Conservation (phyloP, 441 rosid species). For the Mallotus repandus region DNA sequence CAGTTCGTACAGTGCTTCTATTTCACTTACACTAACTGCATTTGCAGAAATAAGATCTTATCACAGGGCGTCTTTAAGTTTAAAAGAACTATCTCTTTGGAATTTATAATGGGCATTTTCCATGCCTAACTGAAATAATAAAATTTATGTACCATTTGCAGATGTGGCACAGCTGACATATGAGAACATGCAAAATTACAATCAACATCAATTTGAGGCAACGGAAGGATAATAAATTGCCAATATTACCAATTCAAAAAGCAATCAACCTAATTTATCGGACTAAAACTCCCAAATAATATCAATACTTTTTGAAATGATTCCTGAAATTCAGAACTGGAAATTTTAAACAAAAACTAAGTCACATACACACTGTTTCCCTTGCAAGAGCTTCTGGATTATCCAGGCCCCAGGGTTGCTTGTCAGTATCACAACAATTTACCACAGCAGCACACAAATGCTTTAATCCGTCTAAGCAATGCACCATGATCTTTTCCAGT, state of each 20-base stretch:
- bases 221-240: background rate
- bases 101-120: background rate
- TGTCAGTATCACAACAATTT: conserved; percentile 70
- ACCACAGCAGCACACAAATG: conserved; percentile 51
- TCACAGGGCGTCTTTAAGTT: background rate
- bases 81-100: background rate
- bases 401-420: conserved; percentile 62
- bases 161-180: background rate
- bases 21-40: conserved; percentile 90
- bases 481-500: conserved; percentile 67
- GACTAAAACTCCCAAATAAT: background rate
- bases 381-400: conserved; percentile 87
- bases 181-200: background rate
- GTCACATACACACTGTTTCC: conserved; percentile 80
- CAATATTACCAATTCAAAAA: background rate
- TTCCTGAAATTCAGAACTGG: background rate
- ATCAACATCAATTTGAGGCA: background rate
- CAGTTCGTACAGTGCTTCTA: conserved; percentile 83
- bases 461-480: conserved; percentile 62
- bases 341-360: background rate
- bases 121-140: background rate
- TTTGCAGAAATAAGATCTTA: conserved; percentile 15
- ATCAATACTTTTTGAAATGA: background rate
- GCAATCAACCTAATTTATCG: background rate
- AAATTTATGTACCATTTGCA: background rate